Evolutionary conservation across 176 grass and related monocot species (phyloP), one percentile per base, ranked within the genome.

Genomic region (Puccinellia tenuiflora): DNA sequence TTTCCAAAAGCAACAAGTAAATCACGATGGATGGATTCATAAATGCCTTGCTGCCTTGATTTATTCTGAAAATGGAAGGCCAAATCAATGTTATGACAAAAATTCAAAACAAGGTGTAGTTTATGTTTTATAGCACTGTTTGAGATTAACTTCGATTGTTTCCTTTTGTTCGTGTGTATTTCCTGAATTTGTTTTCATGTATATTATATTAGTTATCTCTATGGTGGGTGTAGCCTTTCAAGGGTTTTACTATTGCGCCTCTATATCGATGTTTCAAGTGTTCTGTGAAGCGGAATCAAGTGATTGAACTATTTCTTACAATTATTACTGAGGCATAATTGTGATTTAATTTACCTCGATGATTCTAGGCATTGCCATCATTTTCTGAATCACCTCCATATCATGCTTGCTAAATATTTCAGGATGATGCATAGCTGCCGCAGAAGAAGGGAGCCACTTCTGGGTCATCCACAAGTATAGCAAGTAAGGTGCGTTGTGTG

Each of bases 1-100:
- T 26, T 90, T 55, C 91, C 87, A 72, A 94, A 97, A 79, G 83
- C 90, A 20, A 97, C 87, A 45, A 90, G 84, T 81, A 94, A 68
- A 84, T 97, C 89, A 37, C 85, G 89, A 80, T 94, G 89, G 31
- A 92, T 73, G 20, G 91, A 92, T 85, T 94, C 89, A 67, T 81
- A 94, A 82, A 83, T 85, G 69, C 91, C 91, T 90, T 97, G 89
- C 77, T 97, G 94, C 87, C 78, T 94, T 75, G 88, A 69, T 91
- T 93, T 90, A 57, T 84, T 90, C 94, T 93, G 67, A 81, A 86
- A 89, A 33, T 25, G 26, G 48, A 66, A 90, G 48, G 84, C 14
- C n/a, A 34, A 87, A 69, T 68, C 38, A 61, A 40, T 67, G 38
- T 28, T 29, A 40, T 60, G 33, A 30, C 20, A 25, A 45, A 12